Evolutionary conservation across 805 yeast species (phyloP).

Genomic region (Schwanniomyces yamadae): DNA sequence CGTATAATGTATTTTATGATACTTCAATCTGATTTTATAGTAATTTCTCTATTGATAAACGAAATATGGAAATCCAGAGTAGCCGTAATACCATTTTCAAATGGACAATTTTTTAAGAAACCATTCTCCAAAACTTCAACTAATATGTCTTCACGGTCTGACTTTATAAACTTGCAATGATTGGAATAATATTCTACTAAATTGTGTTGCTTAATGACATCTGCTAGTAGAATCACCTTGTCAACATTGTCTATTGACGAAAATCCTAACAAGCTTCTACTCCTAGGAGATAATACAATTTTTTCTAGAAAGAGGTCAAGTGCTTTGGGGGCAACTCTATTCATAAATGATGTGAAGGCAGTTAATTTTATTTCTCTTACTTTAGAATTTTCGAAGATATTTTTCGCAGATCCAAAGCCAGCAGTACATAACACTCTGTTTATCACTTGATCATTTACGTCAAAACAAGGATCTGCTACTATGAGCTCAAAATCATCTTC

Average conservation of each 20-base stretch:
- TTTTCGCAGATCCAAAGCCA: constrained; percentile 17
- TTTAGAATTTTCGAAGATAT: background rate
- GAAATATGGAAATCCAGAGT: constrained; percentile 41
- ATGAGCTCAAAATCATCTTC: constrained; percentile 15
- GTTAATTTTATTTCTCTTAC: constrained; percentile 43
- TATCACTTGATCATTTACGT: constrained; percentile 14
- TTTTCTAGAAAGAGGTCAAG: constrained; percentile 21
- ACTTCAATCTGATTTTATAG: background rate
- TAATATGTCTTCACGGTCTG: constrained; percentile 18
- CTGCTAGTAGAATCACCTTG: constrained; percentile 31
- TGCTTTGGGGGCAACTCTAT: constrained; percentile 32
- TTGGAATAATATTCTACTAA: constrained; percentile 44
- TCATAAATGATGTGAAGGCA: constrained; percentile 51
- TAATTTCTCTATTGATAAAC: constrained; percentile 26
- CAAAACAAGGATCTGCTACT: constrained; percentile 15
- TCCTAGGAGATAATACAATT: constrained; percentile 11
- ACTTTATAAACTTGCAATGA: constrained; percentile 36
- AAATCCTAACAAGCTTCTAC: too few species aligned
- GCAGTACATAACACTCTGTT: constrained; percentile 27
- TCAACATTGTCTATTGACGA: too few species aligned
- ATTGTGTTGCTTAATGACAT: constrained; percentile 50
- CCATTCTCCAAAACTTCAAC: constrained; percentile 16
- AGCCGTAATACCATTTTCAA: constrained; percentile 39
- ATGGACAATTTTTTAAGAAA: constrained; percentile 11
- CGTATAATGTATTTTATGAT: too few species aligned